phyloP scores from a whole-genome alignment of 1,139 yeast species.

The Yarrowia galli region DNA sequence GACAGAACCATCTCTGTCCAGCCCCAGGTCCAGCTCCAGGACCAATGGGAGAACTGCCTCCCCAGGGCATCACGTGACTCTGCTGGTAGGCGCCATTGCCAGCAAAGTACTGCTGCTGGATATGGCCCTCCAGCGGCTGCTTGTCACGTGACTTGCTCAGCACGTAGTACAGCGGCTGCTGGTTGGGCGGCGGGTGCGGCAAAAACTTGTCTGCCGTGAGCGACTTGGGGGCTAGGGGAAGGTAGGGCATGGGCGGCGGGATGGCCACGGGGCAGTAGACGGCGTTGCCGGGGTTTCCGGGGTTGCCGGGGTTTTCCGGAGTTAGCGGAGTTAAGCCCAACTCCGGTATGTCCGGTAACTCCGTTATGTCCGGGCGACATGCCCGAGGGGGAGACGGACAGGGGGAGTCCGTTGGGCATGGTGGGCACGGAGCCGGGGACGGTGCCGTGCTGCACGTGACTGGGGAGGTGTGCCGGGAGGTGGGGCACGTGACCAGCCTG shows the following conservation, averaged over 20 bases:
- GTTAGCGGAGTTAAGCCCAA: no score
- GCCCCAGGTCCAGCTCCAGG: not conserved
- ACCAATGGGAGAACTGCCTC: conserved; percentile 8
- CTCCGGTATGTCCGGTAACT: not conserved
- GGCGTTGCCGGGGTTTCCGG: no score
- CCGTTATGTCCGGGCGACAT: not conserved
- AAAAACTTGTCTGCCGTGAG: conserved; percentile 36
- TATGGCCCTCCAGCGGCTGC: conserved; percentile 38
- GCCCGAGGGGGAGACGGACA: not conserved
- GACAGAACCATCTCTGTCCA: conserved; percentile 12
- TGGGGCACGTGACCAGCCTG: not conserved
- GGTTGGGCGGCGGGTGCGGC: conserved; percentile 37
- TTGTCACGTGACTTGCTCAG: conserved; percentile 28
- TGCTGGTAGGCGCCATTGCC: not conserved
- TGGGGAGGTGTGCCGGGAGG: not conserved
- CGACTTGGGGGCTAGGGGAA: conserved; percentile 23
- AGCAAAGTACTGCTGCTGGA: conserved; percentile 19
- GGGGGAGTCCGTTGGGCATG: conserved; percentile 18
- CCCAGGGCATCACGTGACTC: conserved; percentile 5
- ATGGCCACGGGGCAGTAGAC: conserved; percentile 16
- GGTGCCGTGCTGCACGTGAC: not conserved
- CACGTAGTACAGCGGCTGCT: conserved; percentile 36
- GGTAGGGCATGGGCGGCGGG: conserved; percentile 32
- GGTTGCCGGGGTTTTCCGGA: no score
- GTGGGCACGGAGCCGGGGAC: not conserved